These are phyloP conservation scores for Apiotrichum gracile DNA, from an alignment of 1,284 basidiomycete genomes.

Conservation along the genomic window DNA sequence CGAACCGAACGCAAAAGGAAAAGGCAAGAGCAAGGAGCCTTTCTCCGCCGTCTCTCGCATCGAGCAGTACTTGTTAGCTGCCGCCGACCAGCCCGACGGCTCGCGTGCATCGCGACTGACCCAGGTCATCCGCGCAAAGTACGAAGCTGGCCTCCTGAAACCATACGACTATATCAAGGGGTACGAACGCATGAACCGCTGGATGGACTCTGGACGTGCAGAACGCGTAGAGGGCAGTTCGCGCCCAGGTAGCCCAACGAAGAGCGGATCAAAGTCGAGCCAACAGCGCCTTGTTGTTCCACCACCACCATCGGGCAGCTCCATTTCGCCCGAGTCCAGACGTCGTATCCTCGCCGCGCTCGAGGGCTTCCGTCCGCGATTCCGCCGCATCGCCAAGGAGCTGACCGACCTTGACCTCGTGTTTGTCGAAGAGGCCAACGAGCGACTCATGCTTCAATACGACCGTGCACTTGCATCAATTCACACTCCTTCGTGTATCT, in stretches of 20 bases:
- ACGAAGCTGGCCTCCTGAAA: conserved; percentile 88
- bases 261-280: background rate
- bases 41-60: conserved; percentile 18
- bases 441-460: conserved; percentile 89
- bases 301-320: conserved; percentile 24
- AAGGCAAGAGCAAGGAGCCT: conserved; percentile 17
- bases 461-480: conserved; percentile 92
- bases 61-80: conserved; percentile 73
- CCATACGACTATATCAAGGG: conserved; percentile 97
- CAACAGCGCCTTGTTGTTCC: background rate
- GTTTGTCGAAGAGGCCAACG: conserved; percentile 95
- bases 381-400: conserved; percentile 82
- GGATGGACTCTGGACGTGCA: conserved; percentile 69
- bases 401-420: conserved; percentile 93
- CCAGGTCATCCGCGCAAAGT: conserved; percentile 91
- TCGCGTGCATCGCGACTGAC: conserved; percentile 84
- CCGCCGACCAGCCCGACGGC: conserved; percentile 89
- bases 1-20: background rate
- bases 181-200: conserved; percentile 77
- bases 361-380: conserved; percentile 86
- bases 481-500: conserved; percentile 93
- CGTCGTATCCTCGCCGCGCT: conserved; percentile 66
- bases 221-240: conserved; percentile 49
- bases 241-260: conserved; percentile 8
- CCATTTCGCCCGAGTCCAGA: conserved; percentile 75